Evolutionary conservation across 192 early-diverging fungal genomes (phyloP).

Genomic region (Diversispora epigaea): DNA sequence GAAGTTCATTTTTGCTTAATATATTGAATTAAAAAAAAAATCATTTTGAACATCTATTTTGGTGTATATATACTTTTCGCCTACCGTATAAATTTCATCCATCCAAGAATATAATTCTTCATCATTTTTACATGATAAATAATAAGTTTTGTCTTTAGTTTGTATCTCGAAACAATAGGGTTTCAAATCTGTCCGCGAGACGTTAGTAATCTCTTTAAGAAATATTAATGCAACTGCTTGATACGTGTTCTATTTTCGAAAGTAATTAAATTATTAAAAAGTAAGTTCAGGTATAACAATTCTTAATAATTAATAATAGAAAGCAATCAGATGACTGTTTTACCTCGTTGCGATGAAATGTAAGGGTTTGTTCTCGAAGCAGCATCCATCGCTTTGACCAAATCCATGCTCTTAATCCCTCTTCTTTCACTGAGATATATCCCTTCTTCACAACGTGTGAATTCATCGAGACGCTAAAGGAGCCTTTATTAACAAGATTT

Average conservation of each 20-base stretch:
- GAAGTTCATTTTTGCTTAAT: too few relatives aligned
- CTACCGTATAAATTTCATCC: constrained; percentile 93
- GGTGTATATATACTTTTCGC: background rate
- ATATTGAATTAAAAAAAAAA: too few relatives aligned
- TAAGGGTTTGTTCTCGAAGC: constrained; percentile 84
- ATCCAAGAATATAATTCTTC: constrained; percentile 98
- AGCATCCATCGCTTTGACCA: constrained; percentile 95
- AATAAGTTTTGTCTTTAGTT: constrained; percentile 93
- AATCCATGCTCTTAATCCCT: constrained; percentile 85
- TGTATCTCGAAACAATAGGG: constrained; percentile 92
- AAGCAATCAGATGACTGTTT: background rate
- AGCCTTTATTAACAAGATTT: background rate
- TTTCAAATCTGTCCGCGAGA: constrained; percentile 87
- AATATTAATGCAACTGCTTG: constrained; percentile 89
- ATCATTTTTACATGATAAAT: constrained; percentile 89
- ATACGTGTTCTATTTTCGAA: constrained; percentile 63
- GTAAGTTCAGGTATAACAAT: background rate
- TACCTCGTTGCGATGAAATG: constrained; percentile 94
- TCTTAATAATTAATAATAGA: background rate
- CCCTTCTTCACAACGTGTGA: constrained; percentile 69
- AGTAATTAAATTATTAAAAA: background rate
- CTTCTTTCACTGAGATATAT: constrained; percentile 88
- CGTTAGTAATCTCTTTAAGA: constrained; percentile 87
- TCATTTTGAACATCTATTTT: too few relatives aligned
- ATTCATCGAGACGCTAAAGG: constrained; percentile 7